Evolutionary conservation across 2,329 filamentous ascomycete species (phyloP), one percentile per base, ranked within the genome.

Genomic region (Penicillium sp.): DNA sequence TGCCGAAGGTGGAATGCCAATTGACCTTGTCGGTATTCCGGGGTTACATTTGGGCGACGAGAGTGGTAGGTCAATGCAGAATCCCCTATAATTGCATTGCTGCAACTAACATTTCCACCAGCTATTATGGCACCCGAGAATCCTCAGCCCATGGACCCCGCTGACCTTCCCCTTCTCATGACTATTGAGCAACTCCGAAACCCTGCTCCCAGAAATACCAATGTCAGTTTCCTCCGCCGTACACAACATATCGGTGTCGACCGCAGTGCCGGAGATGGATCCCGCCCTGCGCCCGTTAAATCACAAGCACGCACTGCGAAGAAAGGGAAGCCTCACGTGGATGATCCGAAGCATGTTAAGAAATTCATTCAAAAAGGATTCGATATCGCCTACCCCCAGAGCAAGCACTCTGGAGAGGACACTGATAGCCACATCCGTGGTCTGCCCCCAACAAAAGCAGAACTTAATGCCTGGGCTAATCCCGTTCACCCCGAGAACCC

Each of bases 1-100:
- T 83, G 94, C 92, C 9, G 94, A 99, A 79, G 84, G 97, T 66
- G 94, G 94, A 56, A 97, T 99, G 94, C 92, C 92, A 57, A 86
- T 99, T 71, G 93, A 97, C 73, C 78, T 99, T 65, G 89, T 97
- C 56, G 94, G 94, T 68, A 90, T 97, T 78, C 93, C 93, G 7
- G 92, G 92, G 31, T 87, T 97, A 55, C 97, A 97, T 69, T 88
- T 97, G 68, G 93, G 92, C 56, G 92, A 97, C 73, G 93, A 97
- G 79, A 89, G 89, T 77, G 91, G 92, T 97, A 81, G 59, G 79
- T 71, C 34, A 43, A 39, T 10, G 18, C 44, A 43, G 29, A 18
- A 37, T 39, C 22, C 18, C 37, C 46, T 50, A 38, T 32, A n/a
- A 44, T 47, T 37, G 11, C 13, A 44, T 37, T 10, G 42, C 50